phyloP scores from a whole-genome alignment of 495 filamentous ascomycete genomes.

The Penicillium psychrofluorescens region DNA sequence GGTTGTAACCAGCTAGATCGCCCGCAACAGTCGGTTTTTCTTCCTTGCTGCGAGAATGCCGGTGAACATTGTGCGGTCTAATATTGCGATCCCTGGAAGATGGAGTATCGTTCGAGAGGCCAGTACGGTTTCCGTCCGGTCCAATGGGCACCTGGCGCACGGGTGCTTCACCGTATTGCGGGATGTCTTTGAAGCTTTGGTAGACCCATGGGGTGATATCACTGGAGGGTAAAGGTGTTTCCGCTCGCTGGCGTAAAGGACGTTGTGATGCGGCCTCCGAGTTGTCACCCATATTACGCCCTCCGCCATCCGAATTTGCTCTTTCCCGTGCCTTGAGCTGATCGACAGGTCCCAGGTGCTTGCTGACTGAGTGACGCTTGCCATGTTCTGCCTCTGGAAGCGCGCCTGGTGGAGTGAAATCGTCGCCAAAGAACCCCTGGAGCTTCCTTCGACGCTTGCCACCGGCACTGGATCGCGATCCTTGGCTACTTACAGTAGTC shows the following conservation, averaged over 20 bases:
- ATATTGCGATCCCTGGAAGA: slow-evolving; percentile 43
- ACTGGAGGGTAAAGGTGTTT: slow-evolving; percentile 76
- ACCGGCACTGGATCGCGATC: slow-evolving; percentile 72
- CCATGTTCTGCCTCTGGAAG: slow-evolving; percentile 67
- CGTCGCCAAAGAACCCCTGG: slow-evolving; percentile 83
- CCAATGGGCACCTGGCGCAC: slow-evolving; percentile 65
- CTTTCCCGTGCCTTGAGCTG: slow-evolving; percentile 54
- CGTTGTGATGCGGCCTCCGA: slow-evolving; percentile 45
- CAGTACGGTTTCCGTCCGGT: slow-evolving; percentile 60
- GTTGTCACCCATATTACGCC: too few relatives aligned
- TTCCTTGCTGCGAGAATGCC: slow-evolving; percentile 64
- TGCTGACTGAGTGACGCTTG: slow-evolving; percentile 4
- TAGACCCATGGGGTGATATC: slow-evolving; percentile 95
- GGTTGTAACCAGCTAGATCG: slow-evolving; percentile 35
- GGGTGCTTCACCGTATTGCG: slow-evolving; percentile 75
- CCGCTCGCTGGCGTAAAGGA: slow-evolving; percentile 56
- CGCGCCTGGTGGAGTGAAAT: slow-evolving; percentile 52
- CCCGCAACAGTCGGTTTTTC: slow-evolving; percentile 49
- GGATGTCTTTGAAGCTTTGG: slow-evolving; percentile 81
- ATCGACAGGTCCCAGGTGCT: slow-evolving; percentile 42
- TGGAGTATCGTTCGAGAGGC: slow-evolving; percentile 30
- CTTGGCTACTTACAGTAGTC: slow-evolving; percentile 82
- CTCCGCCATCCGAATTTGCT: slow-evolving; percentile 48
- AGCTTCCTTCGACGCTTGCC: slow-evolving; percentile 61
- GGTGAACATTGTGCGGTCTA: slow-evolving; percentile 67